A percentile compares a stretch with the other conserved stretches of the same genome.
Conservation (phyloP, 345 rosid species). For the Rhizophora mangle region DNA sequence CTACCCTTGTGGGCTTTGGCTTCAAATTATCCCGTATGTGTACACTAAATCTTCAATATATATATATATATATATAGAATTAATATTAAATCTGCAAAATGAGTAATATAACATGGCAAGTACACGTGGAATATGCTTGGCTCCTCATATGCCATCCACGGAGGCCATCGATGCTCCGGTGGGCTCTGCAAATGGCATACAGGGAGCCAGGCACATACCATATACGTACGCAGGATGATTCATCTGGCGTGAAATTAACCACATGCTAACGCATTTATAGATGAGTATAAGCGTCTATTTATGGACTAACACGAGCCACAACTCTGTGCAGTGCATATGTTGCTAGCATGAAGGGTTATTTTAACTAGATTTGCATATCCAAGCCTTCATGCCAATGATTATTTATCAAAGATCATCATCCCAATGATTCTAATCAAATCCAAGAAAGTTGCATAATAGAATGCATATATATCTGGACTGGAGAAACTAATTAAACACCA, state of each 20-base stretch:
- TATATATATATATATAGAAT: not conserved
- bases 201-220: conserved; percentile 96
- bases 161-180: conserved; percentile 63
- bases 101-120: conserved; percentile 13
- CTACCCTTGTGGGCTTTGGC: conserved; percentile 9
- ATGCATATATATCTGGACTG: not conserved
- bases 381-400: not conserved
- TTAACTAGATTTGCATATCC: not conserved
- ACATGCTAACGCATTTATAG: not conserved
- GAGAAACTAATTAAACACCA: not conserved
- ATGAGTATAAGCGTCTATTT: not conserved
- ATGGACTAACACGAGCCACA: too few species aligned
- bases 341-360: not conserved
- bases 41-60: too few species aligned
- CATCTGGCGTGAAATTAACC: not conserved
- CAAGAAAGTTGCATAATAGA: not conserved
- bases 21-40: not conserved
- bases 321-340: too few species aligned
- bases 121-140: conserved; percentile 44
- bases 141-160: conserved; percentile 99
- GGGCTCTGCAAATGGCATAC: conserved; percentile 90
- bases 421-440: not conserved
- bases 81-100: conserved; percentile 18
- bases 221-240: conserved; percentile 5
- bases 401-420: not conserved